phyloP scores from a whole-genome alignment of 345 rosid genomes.

The Melaleuca alternifolia region DNA sequence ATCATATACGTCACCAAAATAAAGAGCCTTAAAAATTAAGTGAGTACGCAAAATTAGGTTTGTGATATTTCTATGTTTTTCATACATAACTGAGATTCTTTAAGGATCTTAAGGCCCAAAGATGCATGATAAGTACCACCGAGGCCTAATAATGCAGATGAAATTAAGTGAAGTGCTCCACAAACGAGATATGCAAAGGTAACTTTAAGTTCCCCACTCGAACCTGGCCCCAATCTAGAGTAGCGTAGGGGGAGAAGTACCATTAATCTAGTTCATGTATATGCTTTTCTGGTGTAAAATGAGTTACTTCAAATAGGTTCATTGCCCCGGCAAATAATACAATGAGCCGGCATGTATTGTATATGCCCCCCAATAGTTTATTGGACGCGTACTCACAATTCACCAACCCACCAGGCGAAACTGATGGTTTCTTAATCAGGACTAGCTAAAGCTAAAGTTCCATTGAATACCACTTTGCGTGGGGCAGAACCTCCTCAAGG shows the following conservation, averaged over 20 bases:
- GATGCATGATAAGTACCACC: background rate
- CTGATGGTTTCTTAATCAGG: background rate
- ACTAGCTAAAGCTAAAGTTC: background rate
- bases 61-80: background rate
- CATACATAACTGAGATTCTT: background rate
- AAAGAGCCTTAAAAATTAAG: background rate
- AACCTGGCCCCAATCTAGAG: background rate
- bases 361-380: background rate
- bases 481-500: background rate
- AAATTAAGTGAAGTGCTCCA: background rate
- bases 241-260: background rate
- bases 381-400: no score
- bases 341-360: background rate
- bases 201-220: background rate
- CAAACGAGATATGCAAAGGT: background rate
- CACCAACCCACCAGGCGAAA: background rate
- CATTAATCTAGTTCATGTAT: background rate
- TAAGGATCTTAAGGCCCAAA: background rate
- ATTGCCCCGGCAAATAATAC: background rate
- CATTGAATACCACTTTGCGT: background rate
- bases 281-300: background rate
- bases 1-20: background rate
- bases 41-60: background rate
- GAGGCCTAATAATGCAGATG: background rate
- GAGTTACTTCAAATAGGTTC: slow-evolving; percentile 6